Conservation (phyloP, 257 asterid species). For the Sherardia arvensis region DNA sequence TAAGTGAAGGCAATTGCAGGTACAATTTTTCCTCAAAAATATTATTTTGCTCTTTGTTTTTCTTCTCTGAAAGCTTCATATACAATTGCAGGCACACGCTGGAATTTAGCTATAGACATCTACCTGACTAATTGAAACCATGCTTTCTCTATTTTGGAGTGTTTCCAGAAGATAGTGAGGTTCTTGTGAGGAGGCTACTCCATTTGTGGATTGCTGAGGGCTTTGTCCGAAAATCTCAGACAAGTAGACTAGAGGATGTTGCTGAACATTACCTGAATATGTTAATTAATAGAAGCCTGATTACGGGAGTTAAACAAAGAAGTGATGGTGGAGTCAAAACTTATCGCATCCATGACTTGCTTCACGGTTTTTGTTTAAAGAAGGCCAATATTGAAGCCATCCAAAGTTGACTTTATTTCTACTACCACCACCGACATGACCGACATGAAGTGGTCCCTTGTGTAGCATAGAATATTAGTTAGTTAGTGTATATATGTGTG, state of each 20-base stretch:
- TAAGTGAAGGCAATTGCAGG: not conserved
- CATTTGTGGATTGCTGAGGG: not conserved
- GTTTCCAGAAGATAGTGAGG: not conserved
- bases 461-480: too few relatives aligned
- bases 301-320: not conserved
- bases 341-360: not conserved
- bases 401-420: too few relatives aligned
- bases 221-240: not conserved
- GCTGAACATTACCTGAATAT: not conserved
- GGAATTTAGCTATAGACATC: conserved; percentile 6
- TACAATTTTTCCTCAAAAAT: too few relatives aligned
- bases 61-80: too few relatives aligned
- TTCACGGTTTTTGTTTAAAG: not conserved
- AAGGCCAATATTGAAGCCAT: too few relatives aligned
- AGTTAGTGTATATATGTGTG: too few relatives aligned
- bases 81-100: not conserved
- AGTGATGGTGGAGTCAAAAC: not conserved
- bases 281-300: not conserved
- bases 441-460: too few relatives aligned
- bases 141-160: too few relatives aligned
- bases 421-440: too few relatives aligned
- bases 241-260: not conserved
- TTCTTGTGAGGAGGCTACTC: not conserved
- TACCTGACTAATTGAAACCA: not conserved
- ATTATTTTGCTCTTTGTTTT: too few relatives aligned